Percentiles rank a stretch among this genome's conserved stretches.
phyloP scores from a whole-genome alignment of 306 rosid species.

The Rosa rugosa region DNA sequence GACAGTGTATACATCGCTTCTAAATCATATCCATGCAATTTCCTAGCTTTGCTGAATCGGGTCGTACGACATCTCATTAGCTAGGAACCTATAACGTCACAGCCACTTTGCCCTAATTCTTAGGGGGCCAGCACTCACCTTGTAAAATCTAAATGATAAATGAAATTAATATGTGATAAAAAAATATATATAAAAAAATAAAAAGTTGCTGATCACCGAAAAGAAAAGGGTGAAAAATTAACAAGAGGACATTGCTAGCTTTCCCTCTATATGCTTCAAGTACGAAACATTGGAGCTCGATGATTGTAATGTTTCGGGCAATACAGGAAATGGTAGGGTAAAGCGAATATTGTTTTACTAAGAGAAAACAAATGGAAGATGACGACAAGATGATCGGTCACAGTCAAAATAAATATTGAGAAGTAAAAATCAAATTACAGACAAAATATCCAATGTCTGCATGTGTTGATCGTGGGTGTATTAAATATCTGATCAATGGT shows the following conservation, averaged over 20 bases:
- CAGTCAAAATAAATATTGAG: neutral
- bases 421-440: neutral
- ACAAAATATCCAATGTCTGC: neutral
- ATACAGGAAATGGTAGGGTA: neutral
- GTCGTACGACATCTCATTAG: neutral
- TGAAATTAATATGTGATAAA: neutral
- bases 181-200: no score
- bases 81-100: conserved; percentile 33
- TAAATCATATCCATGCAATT: neutral
- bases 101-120: conserved; percentile 29
- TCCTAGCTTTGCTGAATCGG: neutral
- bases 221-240: neutral
- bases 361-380: neutral
- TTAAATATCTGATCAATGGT: neutral
- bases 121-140: conserved; percentile 30
- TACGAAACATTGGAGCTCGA: neutral
- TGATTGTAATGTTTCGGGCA: neutral
- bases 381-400: neutral
- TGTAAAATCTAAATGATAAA: neutral
- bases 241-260: neutral
- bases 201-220: neutral
- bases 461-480: neutral
- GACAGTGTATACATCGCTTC: neutral
- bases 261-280: neutral
- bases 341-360: neutral